These are phyloP conservation scores for Chlamydomonas incerta DNA, from an alignment of 139 green algal species.

Conservation along the genomic window DNA sequence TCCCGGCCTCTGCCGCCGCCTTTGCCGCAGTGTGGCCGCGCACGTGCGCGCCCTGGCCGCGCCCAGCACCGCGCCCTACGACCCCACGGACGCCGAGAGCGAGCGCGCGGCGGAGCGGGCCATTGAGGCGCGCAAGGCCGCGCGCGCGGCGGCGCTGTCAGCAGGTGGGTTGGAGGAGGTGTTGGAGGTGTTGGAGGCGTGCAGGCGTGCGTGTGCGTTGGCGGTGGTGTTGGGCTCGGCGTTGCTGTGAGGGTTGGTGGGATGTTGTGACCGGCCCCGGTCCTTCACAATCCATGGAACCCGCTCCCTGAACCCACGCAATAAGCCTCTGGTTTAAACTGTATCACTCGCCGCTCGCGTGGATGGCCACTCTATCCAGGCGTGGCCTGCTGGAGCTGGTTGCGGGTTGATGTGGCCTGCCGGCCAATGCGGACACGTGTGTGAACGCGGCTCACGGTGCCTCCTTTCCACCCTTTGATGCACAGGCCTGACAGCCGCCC, in stretches of 20 bases:
- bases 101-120: constrained; percentile 42
- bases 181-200: not conserved
- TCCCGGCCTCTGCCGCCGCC: too few species aligned
- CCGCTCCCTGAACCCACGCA: too few species aligned
- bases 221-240: not conserved
- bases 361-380: too few species aligned
- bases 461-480: too few species aligned
- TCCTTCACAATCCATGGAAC: not conserved
- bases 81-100: constrained; percentile 51
- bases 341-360: too few species aligned
- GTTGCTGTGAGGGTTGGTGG: not conserved
- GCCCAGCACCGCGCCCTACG: constrained; percentile 55
- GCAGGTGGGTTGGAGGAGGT: constrained; percentile 9
- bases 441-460: too few species aligned
- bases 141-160: constrained; percentile 35
- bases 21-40: constrained; percentile 72
- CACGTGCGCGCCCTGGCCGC: constrained; percentile 85
- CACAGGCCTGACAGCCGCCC: not conserved
- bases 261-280: too few species aligned
- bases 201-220: not conserved
- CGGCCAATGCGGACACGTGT: too few species aligned
- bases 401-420: too few species aligned
- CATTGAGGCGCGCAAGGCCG: constrained; percentile 1
- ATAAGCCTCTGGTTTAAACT: not conserved
- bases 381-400: too few species aligned